These are phyloP conservation scores for Teunomyces lycoperdinae DNA, from an alignment of 805 yeast species.

Conservation along the genomic window DNA sequence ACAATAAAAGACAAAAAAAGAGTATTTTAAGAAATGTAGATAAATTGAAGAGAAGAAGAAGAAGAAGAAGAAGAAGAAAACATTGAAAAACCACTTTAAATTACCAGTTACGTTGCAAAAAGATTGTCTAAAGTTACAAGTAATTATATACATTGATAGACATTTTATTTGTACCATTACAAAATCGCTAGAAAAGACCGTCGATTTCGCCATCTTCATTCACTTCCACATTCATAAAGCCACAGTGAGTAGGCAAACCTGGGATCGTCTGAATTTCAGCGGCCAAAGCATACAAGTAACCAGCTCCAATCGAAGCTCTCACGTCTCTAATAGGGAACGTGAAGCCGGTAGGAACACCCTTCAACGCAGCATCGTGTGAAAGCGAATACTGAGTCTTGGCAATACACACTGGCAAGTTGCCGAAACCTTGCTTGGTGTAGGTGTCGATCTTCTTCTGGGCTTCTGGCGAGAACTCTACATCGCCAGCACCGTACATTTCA, in stretches of 20 bases:
- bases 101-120: not conserved
- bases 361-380: constrained; percentile 77
- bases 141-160: too few relatives aligned
- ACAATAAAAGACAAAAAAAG: too few relatives aligned
- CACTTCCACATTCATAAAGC: constrained; percentile 84
- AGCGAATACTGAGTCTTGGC: constrained; percentile 85
- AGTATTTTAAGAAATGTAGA: too few relatives aligned
- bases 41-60: too few relatives aligned
- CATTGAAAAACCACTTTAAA: not conserved
- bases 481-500: constrained; percentile 76
- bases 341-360: constrained; percentile 82
- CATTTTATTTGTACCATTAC: too few relatives aligned
- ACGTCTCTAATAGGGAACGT: constrained; percentile 79
- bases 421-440: constrained; percentile 74
- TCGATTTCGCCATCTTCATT: constrained; percentile 78
- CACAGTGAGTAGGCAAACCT: constrained; percentile 81
- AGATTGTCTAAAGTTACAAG: too few relatives aligned
- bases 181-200: constrained; percentile 58
- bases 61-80: too few relatives aligned
- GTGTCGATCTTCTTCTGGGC: constrained; percentile 68
- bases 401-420: constrained; percentile 74
- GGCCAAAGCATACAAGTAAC: constrained; percentile 79
- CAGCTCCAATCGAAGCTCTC: constrained; percentile 78
- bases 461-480: constrained; percentile 63
- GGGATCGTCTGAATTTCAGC: constrained; percentile 87